Conservation (phyloP, 257 asterid genomes). For the Solanum sejunctum region DNA sequence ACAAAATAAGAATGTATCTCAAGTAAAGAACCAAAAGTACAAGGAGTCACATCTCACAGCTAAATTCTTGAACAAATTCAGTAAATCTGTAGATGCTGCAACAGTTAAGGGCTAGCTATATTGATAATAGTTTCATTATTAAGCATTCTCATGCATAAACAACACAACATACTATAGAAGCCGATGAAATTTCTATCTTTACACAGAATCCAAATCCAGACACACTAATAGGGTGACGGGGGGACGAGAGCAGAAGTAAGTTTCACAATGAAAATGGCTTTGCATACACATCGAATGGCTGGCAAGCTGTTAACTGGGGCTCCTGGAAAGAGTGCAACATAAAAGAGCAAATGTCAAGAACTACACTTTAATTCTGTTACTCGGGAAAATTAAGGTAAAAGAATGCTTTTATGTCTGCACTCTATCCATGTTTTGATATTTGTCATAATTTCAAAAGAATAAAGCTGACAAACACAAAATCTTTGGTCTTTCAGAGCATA, state of each 20-base stretch:
- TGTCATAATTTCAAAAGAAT: neutral
- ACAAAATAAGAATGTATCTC: neutral
- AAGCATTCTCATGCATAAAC: neutral
- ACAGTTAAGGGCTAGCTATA: neutral
- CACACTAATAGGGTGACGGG: neutral
- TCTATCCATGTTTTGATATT: neutral
- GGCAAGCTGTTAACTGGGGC: constrained; percentile 77
- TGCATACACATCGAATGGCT: constrained; percentile 68
- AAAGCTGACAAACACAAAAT: neutral
- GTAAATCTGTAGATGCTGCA: neutral
- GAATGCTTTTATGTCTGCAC: neutral
- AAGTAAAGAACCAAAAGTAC: neutral
- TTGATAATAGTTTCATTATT: neutral
- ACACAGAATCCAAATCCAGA: neutral
- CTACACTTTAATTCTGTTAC: neutral
- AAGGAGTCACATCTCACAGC: neutral
- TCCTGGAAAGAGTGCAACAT: constrained; percentile 43
- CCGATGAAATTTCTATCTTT: neutral
- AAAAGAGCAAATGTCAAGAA: neutral
- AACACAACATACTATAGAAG: neutral
- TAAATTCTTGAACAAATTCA: neutral
- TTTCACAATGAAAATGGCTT: constrained; percentile 83
- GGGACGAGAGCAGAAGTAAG: neutral
- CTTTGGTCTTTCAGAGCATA: neutral
- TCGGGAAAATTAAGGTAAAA: neutral